Evolutionary conservation across 1,139 yeast genomes (phyloP), one percentile per base, ranked within the genome.

Genomic region (Taphrina communis): DNA sequence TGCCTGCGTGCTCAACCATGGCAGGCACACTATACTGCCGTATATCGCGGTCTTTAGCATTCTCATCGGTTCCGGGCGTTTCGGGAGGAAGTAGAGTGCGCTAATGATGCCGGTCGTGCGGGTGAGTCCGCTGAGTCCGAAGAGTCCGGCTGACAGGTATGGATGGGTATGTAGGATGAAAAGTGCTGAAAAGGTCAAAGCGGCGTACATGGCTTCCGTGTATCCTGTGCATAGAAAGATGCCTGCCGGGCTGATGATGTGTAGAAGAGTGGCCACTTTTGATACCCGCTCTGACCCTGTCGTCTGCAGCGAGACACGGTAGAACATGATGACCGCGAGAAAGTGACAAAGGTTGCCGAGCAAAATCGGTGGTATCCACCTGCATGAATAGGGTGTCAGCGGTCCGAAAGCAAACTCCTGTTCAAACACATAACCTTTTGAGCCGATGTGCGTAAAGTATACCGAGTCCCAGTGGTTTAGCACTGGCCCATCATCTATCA

Each of bases 341-440:
- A 82, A 82, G 75, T 89, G 93, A 39, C 83, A 78, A 0, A 80
- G 1, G 73, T 88, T 88, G 51, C 88, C 82, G 0, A 87, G 63
- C 0, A 81, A 31, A 1, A 65, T 44, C 5, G 69, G 38, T 2
- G 61, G 60, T n/a, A 51, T 75, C 11, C 59, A 70, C 60, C 79
- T 77, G 31, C 90, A 78, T 2, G 86, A 70, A 57, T 84, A 75
- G 80, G 89, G 83, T 96, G 97, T 92, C 3, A 86, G 77, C 6
- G 90, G 89, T 52, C 96, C 88, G 77, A 91, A 94, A 8, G 96
- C 97, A 83, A 86, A 89, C 78, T 91, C 96, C 77, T 94, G 97
- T 77, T 94, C 98, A 77, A 82, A 92, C 48, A 77, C 76, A 1
- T 79, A 76, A 0, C 83, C 86, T 38, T 84, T 78, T 21, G 79